These are phyloP conservation scores for Cinchona pubescens DNA, from an alignment of 257 asterid species.

Conservation along the genomic window DNA sequence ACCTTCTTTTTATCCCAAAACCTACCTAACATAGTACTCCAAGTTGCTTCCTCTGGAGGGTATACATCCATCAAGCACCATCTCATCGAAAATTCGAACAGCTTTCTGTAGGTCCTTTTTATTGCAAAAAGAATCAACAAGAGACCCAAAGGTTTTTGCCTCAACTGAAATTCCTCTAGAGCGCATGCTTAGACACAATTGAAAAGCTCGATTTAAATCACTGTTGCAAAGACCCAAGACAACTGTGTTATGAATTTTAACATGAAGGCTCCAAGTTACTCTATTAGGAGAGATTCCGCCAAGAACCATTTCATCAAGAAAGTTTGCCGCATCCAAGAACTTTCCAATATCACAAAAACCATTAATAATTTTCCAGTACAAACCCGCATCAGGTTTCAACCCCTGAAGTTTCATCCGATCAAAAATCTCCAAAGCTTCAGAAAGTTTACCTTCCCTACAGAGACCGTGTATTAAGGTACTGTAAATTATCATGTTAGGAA, in stretches of 20 bases:
- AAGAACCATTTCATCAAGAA: conserved; percentile 85
- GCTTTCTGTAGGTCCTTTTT: conserved; percentile 67
- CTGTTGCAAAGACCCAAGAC: conserved; percentile 57
- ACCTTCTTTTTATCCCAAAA: conserved; percentile 68
- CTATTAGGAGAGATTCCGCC: conserved; percentile 74
- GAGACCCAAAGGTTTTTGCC: conserved; percentile 49
- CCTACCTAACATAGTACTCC: conserved; percentile 54
- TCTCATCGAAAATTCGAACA: conserved; percentile 64
- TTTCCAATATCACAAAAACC: conserved; percentile 56
- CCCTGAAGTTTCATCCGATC: conserved; percentile 92
- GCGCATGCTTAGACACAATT: conserved; percentile 60
- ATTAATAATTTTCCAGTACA: conserved; percentile 63
- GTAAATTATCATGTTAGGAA: conserved; percentile 77
- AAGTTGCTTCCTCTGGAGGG: conserved; percentile 59
- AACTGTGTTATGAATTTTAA: conserved; percentile 66
- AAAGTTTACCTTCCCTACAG: conserved; percentile 55
- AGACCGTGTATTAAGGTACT: conserved; percentile 76
- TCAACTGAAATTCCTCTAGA: conserved; percentile 78
- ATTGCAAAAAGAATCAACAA: conserved; percentile 48
- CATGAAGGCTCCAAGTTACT: conserved; percentile 85
- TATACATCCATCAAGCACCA: conserved; percentile 75
- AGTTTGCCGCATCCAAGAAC: conserved; percentile 74
- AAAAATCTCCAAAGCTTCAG: conserved; percentile 71
- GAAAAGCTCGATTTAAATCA: conserved; percentile 59
- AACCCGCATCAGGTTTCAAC: conserved; percentile 84